Conservation (phyloP, 2,329 filamentous ascomycete species). For the Lecanosticta acicola region DNA sequence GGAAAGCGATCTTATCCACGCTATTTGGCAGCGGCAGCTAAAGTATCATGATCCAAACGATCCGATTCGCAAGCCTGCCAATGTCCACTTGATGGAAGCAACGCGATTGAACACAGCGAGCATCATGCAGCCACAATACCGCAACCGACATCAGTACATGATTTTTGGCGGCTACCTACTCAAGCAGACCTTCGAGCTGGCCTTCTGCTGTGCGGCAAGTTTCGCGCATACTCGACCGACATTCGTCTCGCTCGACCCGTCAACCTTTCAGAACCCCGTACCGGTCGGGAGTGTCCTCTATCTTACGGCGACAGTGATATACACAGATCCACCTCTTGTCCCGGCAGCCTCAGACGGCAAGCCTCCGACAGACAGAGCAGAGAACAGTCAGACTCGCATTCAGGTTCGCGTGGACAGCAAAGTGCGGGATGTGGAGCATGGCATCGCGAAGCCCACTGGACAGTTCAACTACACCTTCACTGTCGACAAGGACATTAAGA, state of each 20-base stretch:
- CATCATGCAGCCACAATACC: conserved; percentile 66
- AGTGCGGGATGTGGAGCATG: conserved; percentile 66
- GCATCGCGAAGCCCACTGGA: conserved; percentile 60
- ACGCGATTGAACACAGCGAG: conserved; percentile 59
- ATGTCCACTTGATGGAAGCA: conserved; percentile 58
- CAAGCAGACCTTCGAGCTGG: conserved; percentile 69
- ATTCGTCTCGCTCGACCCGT: conserved; percentile 67
- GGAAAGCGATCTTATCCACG: conserved; percentile 66
- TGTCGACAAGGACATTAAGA: conserved; percentile 58
- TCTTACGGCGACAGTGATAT: conserved; percentile 64
- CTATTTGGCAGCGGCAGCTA: conserved; percentile 65
- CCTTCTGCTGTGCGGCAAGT: conserved; percentile 67
- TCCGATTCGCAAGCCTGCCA: conserved; percentile 49
- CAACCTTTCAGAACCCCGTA: conserved; percentile 68
- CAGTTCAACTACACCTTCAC: conserved; percentile 72
- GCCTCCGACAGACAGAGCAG: conserved; percentile 24
- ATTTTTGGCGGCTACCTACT: conserved; percentile 72
- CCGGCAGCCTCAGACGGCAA: conserved; percentile 33
- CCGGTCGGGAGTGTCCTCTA: conserved; percentile 71
- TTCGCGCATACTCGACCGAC: conserved; percentile 65
- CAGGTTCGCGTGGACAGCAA: conserved; percentile 68
- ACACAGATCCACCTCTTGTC: conserved; percentile 58
- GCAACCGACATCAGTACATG: conserved; percentile 61
- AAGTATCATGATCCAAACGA: conserved; percentile 58
- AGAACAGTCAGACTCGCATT: conserved; percentile 51